These are phyloP conservation scores for Isatis lusitanica DNA, from an alignment of 441 rosid genomes.

Conservation along the genomic window DNA sequence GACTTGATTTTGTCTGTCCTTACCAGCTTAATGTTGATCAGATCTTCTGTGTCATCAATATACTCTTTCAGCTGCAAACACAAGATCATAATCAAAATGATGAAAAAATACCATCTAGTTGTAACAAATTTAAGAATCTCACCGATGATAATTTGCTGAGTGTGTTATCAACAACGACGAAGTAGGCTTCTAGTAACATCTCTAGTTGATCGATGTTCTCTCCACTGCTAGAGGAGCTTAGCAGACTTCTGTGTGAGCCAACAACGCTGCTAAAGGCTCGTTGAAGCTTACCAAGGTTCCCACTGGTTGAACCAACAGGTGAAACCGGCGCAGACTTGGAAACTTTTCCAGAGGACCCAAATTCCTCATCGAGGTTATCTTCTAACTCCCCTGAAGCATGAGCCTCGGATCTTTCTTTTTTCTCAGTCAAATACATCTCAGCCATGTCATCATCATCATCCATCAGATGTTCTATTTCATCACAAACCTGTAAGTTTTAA, in stretches of 20 bases:
- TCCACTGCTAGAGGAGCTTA: slow-evolving; percentile 57
- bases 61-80: slow-evolving; percentile 87
- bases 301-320: slow-evolving; percentile 63
- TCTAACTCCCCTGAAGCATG: slow-evolving; percentile 48
- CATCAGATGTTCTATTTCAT: slow-evolving; percentile 96
- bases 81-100: slow-evolving; percentile 13
- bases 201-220: slow-evolving; percentile 92
- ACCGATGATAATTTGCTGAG: slow-evolving; percentile 92
- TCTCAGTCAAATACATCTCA: slow-evolving; percentile 95
- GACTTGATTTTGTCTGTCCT: slow-evolving; percentile 22
- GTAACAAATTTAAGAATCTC: slow-evolving; percentile 30
- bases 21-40: slow-evolving; percentile 95
- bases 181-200: slow-evolving; percentile 96
- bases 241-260: slow-evolving; percentile 64
- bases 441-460: slow-evolving; percentile 99
- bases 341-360: slow-evolving; percentile 38
- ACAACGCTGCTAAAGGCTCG: slow-evolving; percentile 83
- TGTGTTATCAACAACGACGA: slow-evolving; percentile 68
- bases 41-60: slow-evolving; percentile 95
- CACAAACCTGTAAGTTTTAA: slow-evolving; percentile 64
- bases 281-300: slow-evolving; percentile 57
- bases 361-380: slow-evolving; percentile 42
- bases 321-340: slow-evolving; percentile 92
- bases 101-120: slow-evolving; percentile 1
- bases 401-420: slow-evolving; percentile 74